A percentile compares a stretch with the other conserved stretches of the same genome.
phyloP scores from a whole-genome alignment of 306 rosid species.

The Herpetospermum pedunculosum region DNA sequence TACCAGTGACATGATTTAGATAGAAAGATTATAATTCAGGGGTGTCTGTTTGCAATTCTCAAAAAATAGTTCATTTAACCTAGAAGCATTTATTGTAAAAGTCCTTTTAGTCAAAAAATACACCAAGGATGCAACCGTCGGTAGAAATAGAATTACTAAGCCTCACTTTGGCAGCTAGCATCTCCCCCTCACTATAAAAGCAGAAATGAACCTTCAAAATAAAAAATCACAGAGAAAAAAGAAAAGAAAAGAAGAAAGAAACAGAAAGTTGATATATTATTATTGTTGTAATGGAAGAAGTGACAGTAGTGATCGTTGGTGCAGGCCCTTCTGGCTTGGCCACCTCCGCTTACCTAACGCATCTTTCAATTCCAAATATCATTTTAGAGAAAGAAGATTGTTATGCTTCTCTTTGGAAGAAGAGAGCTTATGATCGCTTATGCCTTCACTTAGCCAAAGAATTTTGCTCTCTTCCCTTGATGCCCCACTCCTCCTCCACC shows the following conservation, averaged over 20 bases:
- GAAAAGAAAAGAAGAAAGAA: background rate
- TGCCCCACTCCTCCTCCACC: background rate
- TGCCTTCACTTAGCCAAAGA: slow-evolving; percentile 19
- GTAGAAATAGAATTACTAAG: background rate
- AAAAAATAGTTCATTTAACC: background rate
- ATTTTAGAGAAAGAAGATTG: slow-evolving; percentile 24
- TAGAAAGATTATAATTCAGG: too few species aligned
- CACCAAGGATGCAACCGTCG: background rate
- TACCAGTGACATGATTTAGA: too few species aligned
- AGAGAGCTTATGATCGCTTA: slow-evolving; percentile 19
- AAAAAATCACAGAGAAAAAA: background rate
- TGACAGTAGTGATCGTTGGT: slow-evolving; percentile 14
- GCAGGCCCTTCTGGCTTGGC: slow-evolving; percentile 31
- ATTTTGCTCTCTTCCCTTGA: slow-evolving; percentile 19
- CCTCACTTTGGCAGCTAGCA: background rate
- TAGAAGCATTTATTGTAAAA: background rate
- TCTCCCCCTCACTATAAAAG: background rate
- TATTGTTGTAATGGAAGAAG: slow-evolving; percentile 7
- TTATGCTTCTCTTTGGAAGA: slow-evolving; percentile 22
- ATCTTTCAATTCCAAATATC: slow-evolving; percentile 5
- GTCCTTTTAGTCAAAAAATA: background rate
- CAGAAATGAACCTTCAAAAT: background rate
- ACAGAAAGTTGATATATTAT: background rate
- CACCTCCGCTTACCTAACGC: slow-evolving; percentile 13
- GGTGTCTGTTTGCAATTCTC: background rate